A percentile compares a stretch with the other conserved stretches of the same genome.
These are phyloP conservation scores for Rhodotorula paludigena DNA, from an alignment of 768 basidiomycete species.

Conservation along the genomic window DNA sequence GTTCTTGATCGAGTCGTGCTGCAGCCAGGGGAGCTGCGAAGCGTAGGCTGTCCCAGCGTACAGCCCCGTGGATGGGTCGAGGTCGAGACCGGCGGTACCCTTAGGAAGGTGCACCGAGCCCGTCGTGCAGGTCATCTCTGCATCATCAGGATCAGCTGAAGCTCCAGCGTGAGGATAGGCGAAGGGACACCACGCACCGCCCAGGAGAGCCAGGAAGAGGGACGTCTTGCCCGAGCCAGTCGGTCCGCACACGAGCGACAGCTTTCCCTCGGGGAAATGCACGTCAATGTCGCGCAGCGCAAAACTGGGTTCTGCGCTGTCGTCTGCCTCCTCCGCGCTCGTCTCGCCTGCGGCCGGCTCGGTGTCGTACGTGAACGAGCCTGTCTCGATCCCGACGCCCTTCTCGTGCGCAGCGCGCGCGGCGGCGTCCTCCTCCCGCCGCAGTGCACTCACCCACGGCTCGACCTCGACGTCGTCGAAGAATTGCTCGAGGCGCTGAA, in stretches of 20 bases:
- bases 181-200: slow-evolving; percentile 13
- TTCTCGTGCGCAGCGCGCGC: neutral
- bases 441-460: slow-evolving; percentile 45
- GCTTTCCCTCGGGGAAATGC: slow-evolving; percentile 62
- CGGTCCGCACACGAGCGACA: slow-evolving; percentile 46
- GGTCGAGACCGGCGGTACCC: slow-evolving; percentile 11
- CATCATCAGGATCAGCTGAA: too few relatives aligned
- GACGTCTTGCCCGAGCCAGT: slow-evolving; percentile 40
- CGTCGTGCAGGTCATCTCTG: slow-evolving; percentile 42
- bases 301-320: slow-evolving; percentile 22
- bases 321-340: neutral
- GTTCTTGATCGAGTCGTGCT: slow-evolving; percentile 65
- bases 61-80: slow-evolving; percentile 51
- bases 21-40: slow-evolving; percentile 63
- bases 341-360: neutral
- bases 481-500: slow-evolving; percentile 46
- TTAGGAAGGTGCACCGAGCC: slow-evolving; percentile 18
- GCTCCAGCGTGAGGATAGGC: too few relatives aligned
- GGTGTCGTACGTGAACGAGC: neutral
- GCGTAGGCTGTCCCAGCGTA: slow-evolving; percentile 64
- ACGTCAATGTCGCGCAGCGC: slow-evolving; percentile 56
- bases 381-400: slow-evolving; percentile 1
- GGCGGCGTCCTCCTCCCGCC: slow-evolving; percentile 38
- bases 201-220: slow-evolving; percentile 39
- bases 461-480: slow-evolving; percentile 48